Percentiles rank a stretch among this genome's conserved stretches.
phyloP scores from a whole-genome alignment of 2,329 filamentous ascomycete species.

The Ophiostoma perfectum region DNA sequence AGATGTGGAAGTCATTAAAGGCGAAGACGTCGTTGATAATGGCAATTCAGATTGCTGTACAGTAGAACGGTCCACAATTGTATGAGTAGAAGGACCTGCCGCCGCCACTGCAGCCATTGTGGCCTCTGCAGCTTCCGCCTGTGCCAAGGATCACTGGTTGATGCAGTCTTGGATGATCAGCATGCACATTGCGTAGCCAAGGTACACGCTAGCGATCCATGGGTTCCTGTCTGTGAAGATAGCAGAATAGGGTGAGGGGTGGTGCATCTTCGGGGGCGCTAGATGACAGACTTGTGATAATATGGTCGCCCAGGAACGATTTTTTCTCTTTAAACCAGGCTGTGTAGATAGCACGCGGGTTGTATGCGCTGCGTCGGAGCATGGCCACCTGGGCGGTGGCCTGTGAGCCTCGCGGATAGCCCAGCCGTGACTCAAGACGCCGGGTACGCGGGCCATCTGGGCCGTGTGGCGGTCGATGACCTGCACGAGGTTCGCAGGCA shows the following conservation, averaged over 20 bases:
- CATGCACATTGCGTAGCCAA: conserved; percentile 38
- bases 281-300: background rate
- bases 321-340: background rate
- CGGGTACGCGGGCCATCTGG: background rate
- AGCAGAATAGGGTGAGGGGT: background rate
- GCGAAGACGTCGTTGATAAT: too few relatives aligned
- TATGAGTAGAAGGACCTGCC: background rate
- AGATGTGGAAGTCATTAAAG: too few relatives aligned
- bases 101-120: background rate
- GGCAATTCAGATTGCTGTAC: too few relatives aligned
- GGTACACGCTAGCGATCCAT: conserved; percentile 36
- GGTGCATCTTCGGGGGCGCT: background rate
- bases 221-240: conserved; percentile 26
- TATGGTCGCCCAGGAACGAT: background rate
- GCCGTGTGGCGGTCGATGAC: background rate
- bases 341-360: conserved; percentile 31
- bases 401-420: conserved; percentile 20
- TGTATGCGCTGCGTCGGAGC: conserved; percentile 32
- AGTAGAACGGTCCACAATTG: background rate
- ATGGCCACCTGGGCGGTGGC: conserved; percentile 29
- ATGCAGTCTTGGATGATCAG: conserved; percentile 39
- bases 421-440: background rate
- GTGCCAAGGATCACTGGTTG: conserved; percentile 32
- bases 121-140: background rate
- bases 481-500: background rate